These are phyloP conservation scores for Plasmodium chabaudi DNA, from an alignment of 169 alveolate species.

Conservation along the genomic window DNA sequence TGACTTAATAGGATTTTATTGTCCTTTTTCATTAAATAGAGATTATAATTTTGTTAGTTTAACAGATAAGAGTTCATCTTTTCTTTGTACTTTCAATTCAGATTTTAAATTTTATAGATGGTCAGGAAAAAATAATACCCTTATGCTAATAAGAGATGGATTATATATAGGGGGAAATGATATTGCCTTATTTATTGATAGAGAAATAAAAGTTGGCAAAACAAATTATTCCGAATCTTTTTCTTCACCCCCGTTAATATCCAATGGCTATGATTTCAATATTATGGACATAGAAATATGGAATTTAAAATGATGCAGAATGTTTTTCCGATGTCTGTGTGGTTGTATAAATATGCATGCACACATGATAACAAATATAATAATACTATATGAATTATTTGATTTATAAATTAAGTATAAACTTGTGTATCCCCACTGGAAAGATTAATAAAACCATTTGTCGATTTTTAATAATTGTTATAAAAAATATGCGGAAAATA, in stretches of 20 bases:
- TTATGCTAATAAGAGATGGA: conserved; percentile 54
- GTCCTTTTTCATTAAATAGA: conserved; percentile 70
- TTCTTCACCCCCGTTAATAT: conserved; percentile 44
- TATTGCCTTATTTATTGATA: conserved; percentile 53
- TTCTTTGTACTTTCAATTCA: conserved; percentile 54
- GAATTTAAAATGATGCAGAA: conserved; percentile 17
- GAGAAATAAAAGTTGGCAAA: conserved; percentile 49
- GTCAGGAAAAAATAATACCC: conserved; percentile 69
- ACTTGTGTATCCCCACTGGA: too few species aligned
- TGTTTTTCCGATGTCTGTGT: too few species aligned
- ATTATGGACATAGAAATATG: conserved; percentile 71
- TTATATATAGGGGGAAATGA: conserved; percentile 72
- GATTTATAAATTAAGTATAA: too few species aligned
- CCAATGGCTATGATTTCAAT: conserved; percentile 42
- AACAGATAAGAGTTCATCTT: conserved; percentile 62
- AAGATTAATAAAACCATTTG: too few species aligned
- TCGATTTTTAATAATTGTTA: too few species aligned
- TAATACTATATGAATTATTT: too few species aligned
- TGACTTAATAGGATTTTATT: conserved; percentile 66
- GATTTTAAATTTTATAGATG: conserved; percentile 57
- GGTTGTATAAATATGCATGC: too few species aligned
- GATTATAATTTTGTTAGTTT: conserved; percentile 49
- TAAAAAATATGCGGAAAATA: too few species aligned
- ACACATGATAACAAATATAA: too few species aligned
- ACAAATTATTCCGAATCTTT: conserved; percentile 61